Conservation (phyloP, 257 asterid species). For the Lantana camara region DNA sequence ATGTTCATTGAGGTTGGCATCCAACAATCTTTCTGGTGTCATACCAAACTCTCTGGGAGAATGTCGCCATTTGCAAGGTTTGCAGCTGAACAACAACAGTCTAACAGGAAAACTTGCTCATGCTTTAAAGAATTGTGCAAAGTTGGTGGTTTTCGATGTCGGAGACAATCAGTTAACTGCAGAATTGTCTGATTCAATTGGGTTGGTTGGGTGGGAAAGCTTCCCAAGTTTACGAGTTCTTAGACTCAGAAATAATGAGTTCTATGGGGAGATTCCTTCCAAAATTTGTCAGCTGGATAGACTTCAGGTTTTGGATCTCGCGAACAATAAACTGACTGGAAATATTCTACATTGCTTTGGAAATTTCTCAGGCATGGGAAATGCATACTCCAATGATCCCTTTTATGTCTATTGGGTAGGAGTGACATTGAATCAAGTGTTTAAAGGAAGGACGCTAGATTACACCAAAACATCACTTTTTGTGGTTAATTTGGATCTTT, state of each 20-base stretch:
- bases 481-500: slow-evolving; percentile 4
- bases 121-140: not conserved
- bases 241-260: not conserved
- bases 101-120: not conserved
- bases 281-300: not conserved
- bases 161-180: slow-evolving; percentile 6
- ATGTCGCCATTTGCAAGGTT: not conserved
- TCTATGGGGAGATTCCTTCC: slow-evolving; percentile 3
- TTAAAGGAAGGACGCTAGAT: not conserved
- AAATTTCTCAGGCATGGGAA: slow-evolving; percentile 2
- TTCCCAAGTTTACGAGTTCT: not conserved
- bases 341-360: slow-evolving; percentile 15
- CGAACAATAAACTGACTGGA: slow-evolving; percentile 2
- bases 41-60: slow-evolving; percentile 14
- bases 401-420: too few species aligned
- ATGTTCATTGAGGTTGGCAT: not conserved
- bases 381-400: not conserved
- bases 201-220: too few species aligned
- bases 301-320: slow-evolving; percentile 18
- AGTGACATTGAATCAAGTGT: not conserved
- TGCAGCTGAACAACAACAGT: slow-evolving; percentile 8
- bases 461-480: too few species aligned
- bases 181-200: not conserved
- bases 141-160: not conserved
- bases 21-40: slow-evolving; percentile 2